phyloP scores from a whole-genome alignment of 2,329 filamentous ascomycete genomes.

The Neofusicoccum umdonicola region DNA sequence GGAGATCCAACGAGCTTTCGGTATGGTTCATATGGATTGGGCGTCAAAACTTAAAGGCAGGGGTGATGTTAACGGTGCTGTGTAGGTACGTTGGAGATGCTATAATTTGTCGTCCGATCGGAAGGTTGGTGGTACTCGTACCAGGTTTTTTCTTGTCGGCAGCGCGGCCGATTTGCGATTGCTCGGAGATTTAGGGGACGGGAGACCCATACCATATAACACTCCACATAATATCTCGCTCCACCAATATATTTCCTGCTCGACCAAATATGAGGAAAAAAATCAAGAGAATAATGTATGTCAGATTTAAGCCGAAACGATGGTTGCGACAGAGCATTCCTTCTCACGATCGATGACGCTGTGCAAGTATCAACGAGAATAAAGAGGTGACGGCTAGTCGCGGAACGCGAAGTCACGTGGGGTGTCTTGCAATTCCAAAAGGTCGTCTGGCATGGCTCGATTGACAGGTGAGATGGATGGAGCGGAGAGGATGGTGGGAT shows the following conservation, averaged over 20 bases:
- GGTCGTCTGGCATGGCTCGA: not conserved
- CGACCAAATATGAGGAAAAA: not conserved
- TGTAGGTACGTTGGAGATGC: no score
- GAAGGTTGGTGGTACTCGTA: not conserved
- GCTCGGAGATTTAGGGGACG: constrained; percentile 6
- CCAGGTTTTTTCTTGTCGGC: not conserved
- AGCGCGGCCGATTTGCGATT: not conserved
- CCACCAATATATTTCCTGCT: not conserved
- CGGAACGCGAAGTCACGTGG: not conserved
- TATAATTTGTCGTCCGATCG: no score
- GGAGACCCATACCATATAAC: not conserved
- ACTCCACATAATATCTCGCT: not conserved
- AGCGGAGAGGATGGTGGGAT: not conserved
- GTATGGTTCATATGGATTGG: not conserved
- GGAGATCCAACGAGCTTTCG: not conserved
- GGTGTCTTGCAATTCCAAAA: not conserved
- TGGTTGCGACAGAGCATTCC: not conserved
- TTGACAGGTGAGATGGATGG: not conserved
- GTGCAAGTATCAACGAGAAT: no score
- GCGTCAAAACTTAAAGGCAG: no score
- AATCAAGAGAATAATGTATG: not conserved
- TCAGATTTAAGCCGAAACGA: not conserved
- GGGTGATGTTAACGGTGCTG: no score
- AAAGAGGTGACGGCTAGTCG: not conserved
- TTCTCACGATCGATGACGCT: no score